These are phyloP conservation scores for Heimioporus sp. DNA, from an alignment of 768 basidiomycete genomes.

Conservation along the genomic window DNA sequence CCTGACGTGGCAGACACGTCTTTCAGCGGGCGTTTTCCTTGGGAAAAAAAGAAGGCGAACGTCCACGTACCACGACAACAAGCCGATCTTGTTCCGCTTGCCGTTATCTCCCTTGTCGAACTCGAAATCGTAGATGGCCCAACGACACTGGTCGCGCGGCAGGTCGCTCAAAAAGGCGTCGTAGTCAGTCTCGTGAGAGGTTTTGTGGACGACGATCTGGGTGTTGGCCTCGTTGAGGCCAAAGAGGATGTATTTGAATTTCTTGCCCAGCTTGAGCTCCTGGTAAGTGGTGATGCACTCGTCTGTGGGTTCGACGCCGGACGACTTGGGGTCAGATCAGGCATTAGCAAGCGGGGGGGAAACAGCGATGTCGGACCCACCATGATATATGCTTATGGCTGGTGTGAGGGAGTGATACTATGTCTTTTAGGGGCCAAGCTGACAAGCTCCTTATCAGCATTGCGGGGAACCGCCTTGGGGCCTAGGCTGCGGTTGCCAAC, in stretches of 20 bases:
- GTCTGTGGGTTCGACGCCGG: conserved; percentile 46
- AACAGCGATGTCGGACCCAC: conserved; percentile 14
- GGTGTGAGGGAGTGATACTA: background rate
- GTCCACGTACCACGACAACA: conserved; percentile 69
- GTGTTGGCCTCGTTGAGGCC: conserved; percentile 55
- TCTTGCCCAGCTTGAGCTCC: conserved; percentile 37
- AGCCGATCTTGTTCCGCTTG: conserved; percentile 82
- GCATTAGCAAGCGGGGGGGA: background rate
- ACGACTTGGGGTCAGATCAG: background rate
- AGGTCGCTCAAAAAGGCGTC: conserved; percentile 73
- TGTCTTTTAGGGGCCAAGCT: conserved; percentile 14
- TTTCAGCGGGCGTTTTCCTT: no score
- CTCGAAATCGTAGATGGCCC: conserved; percentile 92
- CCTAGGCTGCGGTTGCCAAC: no score
- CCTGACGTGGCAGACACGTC: conserved; percentile 44
- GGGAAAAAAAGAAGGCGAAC: background rate
- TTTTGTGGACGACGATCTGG: conserved; percentile 79
- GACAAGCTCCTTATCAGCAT: conserved; percentile 12
- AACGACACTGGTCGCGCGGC: conserved; percentile 75
- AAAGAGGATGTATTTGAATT: conserved; percentile 83
- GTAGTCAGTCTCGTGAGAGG: conserved; percentile 49
- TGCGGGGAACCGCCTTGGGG: background rate
- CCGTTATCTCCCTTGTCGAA: conserved; percentile 62
- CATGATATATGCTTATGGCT: conserved; percentile 17
- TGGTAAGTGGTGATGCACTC: conserved; percentile 42